Evolutionary conservation across 164 flowering plant species (phyloP).

Genomic region (Macadamia tetraphylla): DNA sequence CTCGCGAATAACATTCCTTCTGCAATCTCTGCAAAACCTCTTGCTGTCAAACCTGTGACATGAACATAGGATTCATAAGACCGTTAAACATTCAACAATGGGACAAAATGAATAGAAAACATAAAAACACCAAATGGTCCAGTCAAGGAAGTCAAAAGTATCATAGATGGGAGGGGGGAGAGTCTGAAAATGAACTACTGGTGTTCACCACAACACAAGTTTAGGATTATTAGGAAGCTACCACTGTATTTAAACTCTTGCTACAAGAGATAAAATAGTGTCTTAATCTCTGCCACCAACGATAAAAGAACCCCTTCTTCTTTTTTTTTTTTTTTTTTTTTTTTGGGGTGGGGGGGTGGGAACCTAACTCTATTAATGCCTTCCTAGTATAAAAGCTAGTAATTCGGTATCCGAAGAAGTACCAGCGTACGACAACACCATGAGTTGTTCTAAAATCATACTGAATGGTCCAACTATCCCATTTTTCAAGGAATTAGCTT

Average conservation of each 20-base stretch:
- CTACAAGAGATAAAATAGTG: too few species aligned
- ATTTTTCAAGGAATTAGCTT: too few species aligned
- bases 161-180: background rate
- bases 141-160: conserved; percentile 2
- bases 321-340: too few species aligned
- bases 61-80: conserved; percentile 14
- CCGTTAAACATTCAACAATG: background rate
- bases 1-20: conserved; percentile 96
- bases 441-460: too few species aligned
- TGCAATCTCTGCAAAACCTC: conserved; percentile 97
- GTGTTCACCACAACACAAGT: conserved; percentile 1
- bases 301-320: background rate
- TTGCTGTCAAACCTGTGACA: conserved; percentile 94
- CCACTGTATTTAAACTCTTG: too few species aligned
- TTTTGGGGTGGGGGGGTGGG: too few species aligned
- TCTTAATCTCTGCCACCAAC: background rate
- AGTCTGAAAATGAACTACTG: background rate
- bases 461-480: too few species aligned
- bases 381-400: too few species aligned
- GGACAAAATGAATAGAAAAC: background rate
- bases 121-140: conserved; percentile 1
- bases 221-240: background rate
- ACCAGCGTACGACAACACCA: too few species aligned
- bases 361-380: too few species aligned
- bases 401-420: too few species aligned